These are phyloP conservation scores for Phytophthora syringae DNA, from an alignment of 352 stramenopile species.

Conservation along the genomic window DNA sequence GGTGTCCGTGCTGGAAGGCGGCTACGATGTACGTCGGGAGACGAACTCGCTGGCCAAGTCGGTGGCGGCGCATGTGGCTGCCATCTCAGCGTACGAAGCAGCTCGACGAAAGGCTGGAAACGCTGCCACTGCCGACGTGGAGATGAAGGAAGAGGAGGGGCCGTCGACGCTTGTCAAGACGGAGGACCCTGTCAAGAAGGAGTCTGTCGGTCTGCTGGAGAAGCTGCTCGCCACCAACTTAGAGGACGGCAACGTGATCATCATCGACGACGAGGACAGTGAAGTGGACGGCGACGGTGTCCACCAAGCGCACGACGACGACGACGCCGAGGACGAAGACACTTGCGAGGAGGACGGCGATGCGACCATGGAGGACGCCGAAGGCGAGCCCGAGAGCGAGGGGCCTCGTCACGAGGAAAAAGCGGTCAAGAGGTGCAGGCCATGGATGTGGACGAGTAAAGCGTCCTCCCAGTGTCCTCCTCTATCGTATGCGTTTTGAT, in stretches of 20 bases:
- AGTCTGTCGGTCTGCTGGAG: constrained; percentile 48
- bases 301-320: constrained; percentile 14
- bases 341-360: constrained; percentile 38
- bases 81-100: constrained; percentile 73
- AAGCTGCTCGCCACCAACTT: constrained; percentile 62
- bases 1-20: constrained; percentile 87
- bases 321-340: constrained; percentile 43
- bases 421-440: constrained; percentile 16
- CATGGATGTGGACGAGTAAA: constrained; percentile 47
- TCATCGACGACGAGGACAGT: constrained; percentile 67
- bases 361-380: constrained; percentile 24
- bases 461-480: constrained; percentile 6
- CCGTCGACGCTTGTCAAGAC: constrained; percentile 24
- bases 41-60: constrained; percentile 87
- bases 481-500: constrained; percentile 21
- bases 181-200: constrained; percentile 34
- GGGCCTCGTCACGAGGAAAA: constrained; percentile 15
- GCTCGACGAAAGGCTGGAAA: constrained; percentile 27
- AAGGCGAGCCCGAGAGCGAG: constrained; percentile 13
- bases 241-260: constrained; percentile 50
- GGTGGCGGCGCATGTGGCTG: constrained; percentile 75
- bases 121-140: constrained; percentile 21
- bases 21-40: constrained; percentile 82
- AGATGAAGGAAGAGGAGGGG: constrained; percentile 40
- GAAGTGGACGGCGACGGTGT: no score